Conservation (phyloP, 805 yeast genomes). For the Kazachstania kunashirensis region DNA sequence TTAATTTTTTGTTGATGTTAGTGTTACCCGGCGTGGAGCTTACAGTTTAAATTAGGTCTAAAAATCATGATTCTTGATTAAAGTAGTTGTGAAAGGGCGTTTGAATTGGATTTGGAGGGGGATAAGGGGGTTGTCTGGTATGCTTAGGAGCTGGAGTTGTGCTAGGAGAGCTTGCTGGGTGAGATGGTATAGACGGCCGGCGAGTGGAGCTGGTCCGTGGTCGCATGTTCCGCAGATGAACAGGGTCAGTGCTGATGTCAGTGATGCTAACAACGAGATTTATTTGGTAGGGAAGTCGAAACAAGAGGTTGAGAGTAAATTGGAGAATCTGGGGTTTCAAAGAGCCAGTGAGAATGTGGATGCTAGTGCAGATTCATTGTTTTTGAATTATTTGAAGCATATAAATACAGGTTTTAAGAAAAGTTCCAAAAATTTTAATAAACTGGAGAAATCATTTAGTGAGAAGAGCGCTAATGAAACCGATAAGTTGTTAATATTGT, state of each 20-base stretch:
- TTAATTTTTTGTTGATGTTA: too few relatives aligned
- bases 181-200: constrained; percentile 1
- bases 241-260: too few relatives aligned
- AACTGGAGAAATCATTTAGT: constrained; percentile 6
- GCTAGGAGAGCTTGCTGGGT: background rate
- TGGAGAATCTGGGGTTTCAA: constrained; percentile 4
- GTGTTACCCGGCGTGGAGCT: too few relatives aligned
- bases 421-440: constrained; percentile 15
- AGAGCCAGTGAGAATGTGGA: background rate
- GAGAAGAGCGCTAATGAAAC: background rate
- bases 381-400: constrained; percentile 19
- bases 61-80: too few relatives aligned
- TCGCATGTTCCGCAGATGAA: background rate
- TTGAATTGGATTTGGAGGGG: too few relatives aligned
- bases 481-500: constrained; percentile 9
- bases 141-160: too few relatives aligned
- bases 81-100: too few relatives aligned
- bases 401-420: constrained; percentile 18
- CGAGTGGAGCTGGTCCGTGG: too few relatives aligned
- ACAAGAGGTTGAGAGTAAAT: constrained; percentile 1
- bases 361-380: background rate
- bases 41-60: too few relatives aligned
- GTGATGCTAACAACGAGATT: too few relatives aligned
- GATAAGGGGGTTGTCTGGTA: background rate
- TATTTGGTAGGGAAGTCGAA: constrained; percentile 3